Base-by-base conservation (phyloP, 768 basidiomycete species). In the Dacryopinax primogenitus region DNA sequence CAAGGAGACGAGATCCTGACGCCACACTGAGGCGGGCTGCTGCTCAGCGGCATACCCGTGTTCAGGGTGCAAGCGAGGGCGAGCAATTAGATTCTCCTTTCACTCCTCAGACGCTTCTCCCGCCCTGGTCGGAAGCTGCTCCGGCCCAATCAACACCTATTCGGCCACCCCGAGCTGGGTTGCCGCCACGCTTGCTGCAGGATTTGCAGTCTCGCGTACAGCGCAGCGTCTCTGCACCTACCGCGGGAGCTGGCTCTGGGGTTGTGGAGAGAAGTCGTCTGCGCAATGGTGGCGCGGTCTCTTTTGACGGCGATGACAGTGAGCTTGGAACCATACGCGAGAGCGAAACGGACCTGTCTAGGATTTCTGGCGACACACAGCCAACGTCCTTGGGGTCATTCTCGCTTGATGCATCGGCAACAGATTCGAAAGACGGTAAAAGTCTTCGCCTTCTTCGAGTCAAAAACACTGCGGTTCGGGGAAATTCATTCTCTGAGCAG, bases 351-450 rank as follows among this genome's bases (percentile, higher is more conserved):
- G 84, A 84, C 1, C 73, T 75, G 47, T 86, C 85, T 11, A 79
- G 76, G 58, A 74, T 79, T 3, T 84, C 83, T 2, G 81, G 83
- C 64, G 82, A 82, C 35, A 84, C 83, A 1, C 72, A 77, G 39
- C 71, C 79, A n/a, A 85, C 85, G 7, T 86, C 85, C 41, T 74
- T 82, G 45, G 78, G 78, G 67, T 83, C 83, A 39, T 75, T 76
- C 63, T 71, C 68, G 45, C 63, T 23, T 21, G 39, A 12, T 51
- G 65, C 32, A 69, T 67, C 69, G 32, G 33, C 41, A 64, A 69
- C 26, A 65, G 44, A 6, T 67, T 66, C 64, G 62, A 65, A 63
- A 47, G 64, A 67, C 13, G 65, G 44, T n/a, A 67, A 63, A 44
- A 33, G 69, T 32, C 45, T 66, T 26, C 39, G 63, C 28, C 58